Evolutionary conservation across 1,284 basidiomycete genomes (phyloP).

Genomic region (Golubevia pallescens): DNA sequence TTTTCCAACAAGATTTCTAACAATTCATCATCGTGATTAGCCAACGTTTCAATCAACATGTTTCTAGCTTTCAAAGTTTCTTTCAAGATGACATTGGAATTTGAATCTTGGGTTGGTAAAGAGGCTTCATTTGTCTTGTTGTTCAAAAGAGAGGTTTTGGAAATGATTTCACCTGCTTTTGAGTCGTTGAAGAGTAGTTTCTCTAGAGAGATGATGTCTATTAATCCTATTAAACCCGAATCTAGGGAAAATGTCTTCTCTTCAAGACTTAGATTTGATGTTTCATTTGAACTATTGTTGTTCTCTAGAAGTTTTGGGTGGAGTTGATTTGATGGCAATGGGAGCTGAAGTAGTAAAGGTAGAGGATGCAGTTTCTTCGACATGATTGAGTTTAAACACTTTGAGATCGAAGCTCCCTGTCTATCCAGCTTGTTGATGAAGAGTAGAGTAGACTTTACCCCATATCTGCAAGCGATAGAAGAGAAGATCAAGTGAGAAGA

Average conservation of each 20-base stretch:
- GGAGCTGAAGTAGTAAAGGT: constrained; percentile 77
- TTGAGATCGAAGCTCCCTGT: constrained; percentile 77
- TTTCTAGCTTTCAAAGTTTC: constrained; percentile 75
- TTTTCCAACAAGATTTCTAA: constrained; percentile 71
- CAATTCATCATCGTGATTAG: constrained; percentile 78
- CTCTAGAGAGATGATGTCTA: constrained; percentile 47
- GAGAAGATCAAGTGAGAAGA: neutral
- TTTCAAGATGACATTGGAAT: constrained; percentile 72
- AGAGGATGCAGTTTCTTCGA: constrained; percentile 75
- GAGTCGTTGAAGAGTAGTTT: constrained; percentile 32
- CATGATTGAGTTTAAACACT: constrained; percentile 74
- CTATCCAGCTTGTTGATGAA: constrained; percentile 89
- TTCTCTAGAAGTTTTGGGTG: too few species aligned
- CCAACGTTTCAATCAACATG: constrained; percentile 76
- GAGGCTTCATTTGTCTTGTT: constrained; percentile 3
- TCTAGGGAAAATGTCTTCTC: neutral
- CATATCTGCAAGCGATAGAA: constrained; percentile 70
- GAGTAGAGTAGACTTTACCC: constrained; percentile 76
- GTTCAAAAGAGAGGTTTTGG: constrained; percentile 11
- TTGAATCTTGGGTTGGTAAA: too few species aligned
- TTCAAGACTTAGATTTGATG: neutral
- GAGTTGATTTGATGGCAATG: constrained; percentile 75
- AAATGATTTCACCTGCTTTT: constrained; percentile 36
- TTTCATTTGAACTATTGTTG: too few species aligned
- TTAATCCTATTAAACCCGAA: constrained; percentile 20